A percentile compares a stretch with the other conserved stretches of the same genome.
Conservation (phyloP, 1,284 basidiomycete species). For the Papiliotrema terrestris region DNA sequence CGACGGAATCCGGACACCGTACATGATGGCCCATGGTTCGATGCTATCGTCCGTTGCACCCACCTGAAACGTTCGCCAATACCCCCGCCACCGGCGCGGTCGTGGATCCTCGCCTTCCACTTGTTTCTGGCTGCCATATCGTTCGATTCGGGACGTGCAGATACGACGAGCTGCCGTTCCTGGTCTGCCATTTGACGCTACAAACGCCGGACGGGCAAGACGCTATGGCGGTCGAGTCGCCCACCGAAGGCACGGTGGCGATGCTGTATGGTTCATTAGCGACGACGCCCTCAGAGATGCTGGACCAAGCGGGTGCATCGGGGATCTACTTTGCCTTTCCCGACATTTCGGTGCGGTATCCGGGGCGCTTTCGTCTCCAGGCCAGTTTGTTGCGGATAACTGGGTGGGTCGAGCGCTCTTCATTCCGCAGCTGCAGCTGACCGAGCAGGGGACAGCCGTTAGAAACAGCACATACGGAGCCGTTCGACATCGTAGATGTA, state of each 20-base stretch:
- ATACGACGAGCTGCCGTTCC: conserved; percentile 73
- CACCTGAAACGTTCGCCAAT: too few species aligned
- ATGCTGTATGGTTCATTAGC: conserved; percentile 80
- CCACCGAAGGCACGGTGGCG: conserved; percentile 20
- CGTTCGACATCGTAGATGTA: conserved; percentile 72
- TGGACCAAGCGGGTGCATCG: conserved; percentile 68
- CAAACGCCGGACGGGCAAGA: conserved; percentile 36
- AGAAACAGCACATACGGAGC: conserved; percentile 60
- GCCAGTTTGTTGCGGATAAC: conserved; percentile 71
- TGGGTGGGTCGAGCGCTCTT: conserved; percentile 57
- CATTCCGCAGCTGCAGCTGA: conserved; percentile 13
- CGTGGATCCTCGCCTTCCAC: too few species aligned
- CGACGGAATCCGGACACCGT: too few species aligned
- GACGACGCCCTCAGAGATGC: conserved; percentile 69
- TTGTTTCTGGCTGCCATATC: too few species aligned
- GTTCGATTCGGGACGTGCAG: conserved; percentile 36
- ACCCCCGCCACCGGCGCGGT: too few species aligned
- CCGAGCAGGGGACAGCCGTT: conserved; percentile 48
- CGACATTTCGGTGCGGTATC: conserved; percentile 75
- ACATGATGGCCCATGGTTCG: too few species aligned
- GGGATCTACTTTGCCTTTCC: conserved; percentile 85
- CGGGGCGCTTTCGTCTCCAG: conserved; percentile 70
- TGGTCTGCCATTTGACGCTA: conserved; percentile 72
- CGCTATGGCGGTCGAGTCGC: conserved; percentile 23
- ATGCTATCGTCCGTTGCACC: too few species aligned